Percentiles rank a stretch among this genome's conserved stretches.
These are phyloP conservation scores for Cucurbita maxima DNA, from an alignment of 306 rosid genomes.

Conservation along the genomic window DNA sequence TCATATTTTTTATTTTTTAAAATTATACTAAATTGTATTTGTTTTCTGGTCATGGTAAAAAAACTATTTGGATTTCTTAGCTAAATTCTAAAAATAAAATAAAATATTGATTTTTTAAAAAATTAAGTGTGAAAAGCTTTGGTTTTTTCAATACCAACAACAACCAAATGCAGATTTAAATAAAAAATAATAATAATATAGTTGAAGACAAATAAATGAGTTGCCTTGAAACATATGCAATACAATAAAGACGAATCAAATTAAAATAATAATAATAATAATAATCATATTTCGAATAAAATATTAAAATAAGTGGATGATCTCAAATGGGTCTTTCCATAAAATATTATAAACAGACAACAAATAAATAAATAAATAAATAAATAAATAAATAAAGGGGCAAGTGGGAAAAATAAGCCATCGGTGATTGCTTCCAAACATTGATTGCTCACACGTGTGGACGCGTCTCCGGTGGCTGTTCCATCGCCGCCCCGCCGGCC, in stretches of 20 bases:
- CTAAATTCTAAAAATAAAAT: too few species aligned
- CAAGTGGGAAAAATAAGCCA: not conserved
- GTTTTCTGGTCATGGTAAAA: too few species aligned
- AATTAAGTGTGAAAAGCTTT: not conserved
- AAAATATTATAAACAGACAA: not conserved
- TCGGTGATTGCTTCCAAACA: not conserved
- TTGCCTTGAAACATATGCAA: not conserved
- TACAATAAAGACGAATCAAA: not conserved
- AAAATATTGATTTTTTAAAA: too few species aligned
- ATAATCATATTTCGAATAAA: not conserved
- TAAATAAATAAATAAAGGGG: not conserved
- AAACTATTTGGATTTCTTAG: too few species aligned
- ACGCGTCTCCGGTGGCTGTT: constrained; percentile 37
- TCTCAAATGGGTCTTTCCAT: not conserved
- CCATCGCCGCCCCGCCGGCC: constrained; percentile 35
- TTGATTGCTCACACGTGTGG: constrained; percentile 37
- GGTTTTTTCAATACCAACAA: not conserved
- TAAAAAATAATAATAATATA: not conserved
- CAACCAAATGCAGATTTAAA: not conserved
- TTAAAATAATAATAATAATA: not conserved
- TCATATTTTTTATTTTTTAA: too few species aligned
- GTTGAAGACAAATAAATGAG: not conserved
- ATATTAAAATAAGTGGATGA: not conserved
- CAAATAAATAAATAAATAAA: not conserved
- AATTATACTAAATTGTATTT: too few species aligned